Evolutionary conservation across 2,329 filamentous ascomycete genomes (phyloP).

Genomic region (Ceratocystis harringtonii): DNA sequence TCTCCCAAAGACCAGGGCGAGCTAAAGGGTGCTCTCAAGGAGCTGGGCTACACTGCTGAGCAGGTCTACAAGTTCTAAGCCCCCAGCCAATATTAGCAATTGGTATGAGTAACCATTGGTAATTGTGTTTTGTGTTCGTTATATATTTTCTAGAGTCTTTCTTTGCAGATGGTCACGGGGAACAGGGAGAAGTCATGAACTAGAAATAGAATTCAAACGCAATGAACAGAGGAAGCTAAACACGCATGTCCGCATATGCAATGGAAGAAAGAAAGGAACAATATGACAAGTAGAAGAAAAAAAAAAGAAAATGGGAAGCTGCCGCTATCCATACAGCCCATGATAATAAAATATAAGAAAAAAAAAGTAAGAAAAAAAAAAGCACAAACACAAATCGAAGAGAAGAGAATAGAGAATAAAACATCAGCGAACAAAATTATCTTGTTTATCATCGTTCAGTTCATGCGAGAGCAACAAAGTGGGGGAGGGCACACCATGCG

Average conservation of each 20-base stretch:
- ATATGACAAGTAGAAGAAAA: neutral
- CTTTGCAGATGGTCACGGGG: neutral
- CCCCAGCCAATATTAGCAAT: neutral
- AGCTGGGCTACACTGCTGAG: slow-evolving; percentile 53
- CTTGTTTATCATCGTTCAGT: neutral
- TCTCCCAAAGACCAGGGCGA: slow-evolving; percentile 92
- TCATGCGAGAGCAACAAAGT: slow-evolving; percentile 1
- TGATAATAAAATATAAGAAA: neutral
- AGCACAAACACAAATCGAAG: neutral
- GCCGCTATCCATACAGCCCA: slow-evolving; percentile 1
- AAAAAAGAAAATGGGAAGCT: neutral
- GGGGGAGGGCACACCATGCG: neutral
- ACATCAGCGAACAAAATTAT: neutral
- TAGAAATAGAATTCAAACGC: slow-evolving; percentile 1
- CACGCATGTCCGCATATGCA: neutral
- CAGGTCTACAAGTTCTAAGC: slow-evolving; percentile 89
- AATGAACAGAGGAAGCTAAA: slow-evolving; percentile 1
- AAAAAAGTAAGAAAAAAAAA: neutral
- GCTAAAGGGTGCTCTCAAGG: slow-evolving; percentile 63
- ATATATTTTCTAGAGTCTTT: no score
- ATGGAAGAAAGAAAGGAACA: neutral
- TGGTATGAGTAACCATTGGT: no score
- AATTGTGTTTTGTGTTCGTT: neutral
- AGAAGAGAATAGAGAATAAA: neutral
- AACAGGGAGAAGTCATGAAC: neutral